Conservation (phyloP, 495 filamentous ascomycete species). For the Penicillium flavigenum region DNA sequence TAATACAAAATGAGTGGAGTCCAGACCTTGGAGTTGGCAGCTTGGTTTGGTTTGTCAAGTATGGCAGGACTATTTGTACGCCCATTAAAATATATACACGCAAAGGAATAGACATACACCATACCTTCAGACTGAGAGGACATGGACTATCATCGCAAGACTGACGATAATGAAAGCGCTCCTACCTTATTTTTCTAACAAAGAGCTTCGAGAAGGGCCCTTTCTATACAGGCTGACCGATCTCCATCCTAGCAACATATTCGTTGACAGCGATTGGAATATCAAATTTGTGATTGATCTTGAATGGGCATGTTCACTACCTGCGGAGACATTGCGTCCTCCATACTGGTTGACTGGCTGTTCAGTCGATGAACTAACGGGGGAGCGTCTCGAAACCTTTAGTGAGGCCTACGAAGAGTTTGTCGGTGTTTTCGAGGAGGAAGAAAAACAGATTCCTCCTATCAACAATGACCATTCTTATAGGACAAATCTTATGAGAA, state of each 20-base stretch:
- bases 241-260: conserved; percentile 16
- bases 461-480: not conserved
- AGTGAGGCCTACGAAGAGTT: conserved; percentile 2
- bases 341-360: conserved; percentile 29
- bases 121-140: no score
- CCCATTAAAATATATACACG: no score
- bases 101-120: no score
- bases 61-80: no score
- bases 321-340: conserved; percentile 23
- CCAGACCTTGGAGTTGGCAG: no score
- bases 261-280: conserved; percentile 26
- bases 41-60: no score
- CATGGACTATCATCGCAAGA: no score
- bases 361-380: conserved; percentile 22
- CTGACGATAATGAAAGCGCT: conserved; percentile 1
- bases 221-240: no score
- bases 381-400: conserved; percentile 7
- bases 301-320: conserved; percentile 33
- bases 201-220: conserved; percentile 6
- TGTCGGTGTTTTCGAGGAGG: conserved; percentile 10
- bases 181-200: not conserved
- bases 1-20: no score
- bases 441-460: conserved; percentile 8
- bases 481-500: conserved; percentile 21
- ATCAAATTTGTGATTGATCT: conserved; percentile 31